Conservation (phyloP, 441 rosid species). For the Gossypium trilobum region DNA sequence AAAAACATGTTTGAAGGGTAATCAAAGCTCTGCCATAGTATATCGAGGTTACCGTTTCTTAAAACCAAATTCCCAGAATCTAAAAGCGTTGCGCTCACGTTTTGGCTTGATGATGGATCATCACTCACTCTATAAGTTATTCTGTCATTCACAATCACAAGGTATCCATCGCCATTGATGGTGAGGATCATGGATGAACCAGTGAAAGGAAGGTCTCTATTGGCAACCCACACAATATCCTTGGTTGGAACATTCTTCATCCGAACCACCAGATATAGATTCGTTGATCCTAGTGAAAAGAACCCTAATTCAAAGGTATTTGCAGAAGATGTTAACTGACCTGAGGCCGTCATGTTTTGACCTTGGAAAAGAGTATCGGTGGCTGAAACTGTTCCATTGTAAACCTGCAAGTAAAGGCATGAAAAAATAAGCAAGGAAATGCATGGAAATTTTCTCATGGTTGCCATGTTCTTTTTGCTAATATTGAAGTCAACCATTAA, state of each 20-base stretch:
- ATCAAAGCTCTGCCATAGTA: constrained; percentile 20
- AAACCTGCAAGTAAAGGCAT: not conserved
- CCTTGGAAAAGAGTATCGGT: not conserved
- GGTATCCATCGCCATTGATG: constrained; percentile 9
- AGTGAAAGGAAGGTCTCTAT: not conserved
- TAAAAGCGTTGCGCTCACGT: constrained; percentile 7
- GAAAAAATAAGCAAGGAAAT: not conserved
- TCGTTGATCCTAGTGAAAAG: not conserved
- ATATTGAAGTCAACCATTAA: not conserved
- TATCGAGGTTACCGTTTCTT: not conserved
- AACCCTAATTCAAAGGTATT: constrained; percentile 2
- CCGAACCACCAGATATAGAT: constrained; percentile 7
- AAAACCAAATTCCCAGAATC: constrained; percentile 16
- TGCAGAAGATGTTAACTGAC: not conserved
- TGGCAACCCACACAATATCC: constrained; percentile 8
- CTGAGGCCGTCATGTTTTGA: not conserved
- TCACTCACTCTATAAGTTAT: constrained; percentile 16
- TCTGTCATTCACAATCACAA: not conserved
- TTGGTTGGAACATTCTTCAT: not conserved
- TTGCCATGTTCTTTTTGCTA: not conserved
- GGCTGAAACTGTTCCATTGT: not conserved
- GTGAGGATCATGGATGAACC: not conserved
- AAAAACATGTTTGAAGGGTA: constrained; percentile 4
- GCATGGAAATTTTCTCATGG: not conserved
- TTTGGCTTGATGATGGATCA: not conserved